A percentile compares a stretch with the other conserved stretches of the same genome.
Evolutionary conservation across 805 yeast genomes (phyloP).

Genomic region (Dipodascus geniculatus): DNA sequence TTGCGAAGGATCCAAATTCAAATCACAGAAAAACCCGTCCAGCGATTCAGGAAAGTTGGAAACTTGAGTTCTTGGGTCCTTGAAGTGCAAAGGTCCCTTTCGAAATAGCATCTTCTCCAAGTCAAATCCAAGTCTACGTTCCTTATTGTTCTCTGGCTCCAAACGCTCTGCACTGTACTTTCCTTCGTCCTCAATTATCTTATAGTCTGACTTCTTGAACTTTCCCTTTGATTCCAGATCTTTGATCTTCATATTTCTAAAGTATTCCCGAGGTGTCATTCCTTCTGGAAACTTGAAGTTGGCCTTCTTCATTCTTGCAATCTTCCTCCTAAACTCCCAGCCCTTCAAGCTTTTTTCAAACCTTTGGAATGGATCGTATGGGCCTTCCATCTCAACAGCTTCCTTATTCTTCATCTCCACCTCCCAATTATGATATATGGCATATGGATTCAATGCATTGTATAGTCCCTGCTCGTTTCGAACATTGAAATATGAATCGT

Average conservation of each 20-base stretch:
- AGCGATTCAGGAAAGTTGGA: neutral
- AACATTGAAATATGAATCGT: neutral
- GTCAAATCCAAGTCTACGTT: neutral
- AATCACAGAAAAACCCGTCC: neutral
- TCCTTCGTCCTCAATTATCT: neutral
- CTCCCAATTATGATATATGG: neutral
- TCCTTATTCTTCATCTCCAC: neutral
- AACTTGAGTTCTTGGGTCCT: neutral
- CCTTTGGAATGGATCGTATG: neutral
- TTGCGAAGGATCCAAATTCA: neutral
- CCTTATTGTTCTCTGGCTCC: neutral
- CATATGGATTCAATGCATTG: neutral
- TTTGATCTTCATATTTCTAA: neutral
- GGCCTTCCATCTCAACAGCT: too few relatives aligned
- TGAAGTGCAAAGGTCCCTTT: neutral
- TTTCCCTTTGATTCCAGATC: neutral
- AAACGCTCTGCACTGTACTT: neutral
- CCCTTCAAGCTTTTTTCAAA: neutral
- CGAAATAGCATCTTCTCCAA: neutral
- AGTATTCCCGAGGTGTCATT: neutral
- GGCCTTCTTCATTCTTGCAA: neutral
- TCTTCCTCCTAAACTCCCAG: neutral
- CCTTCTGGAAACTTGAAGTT: neutral
- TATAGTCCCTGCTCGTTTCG: neutral
- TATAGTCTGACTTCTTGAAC: neutral